Base-by-base conservation (phyloP, 495 filamentous ascomycete genomes). In the Cercophora scortea region DNA sequence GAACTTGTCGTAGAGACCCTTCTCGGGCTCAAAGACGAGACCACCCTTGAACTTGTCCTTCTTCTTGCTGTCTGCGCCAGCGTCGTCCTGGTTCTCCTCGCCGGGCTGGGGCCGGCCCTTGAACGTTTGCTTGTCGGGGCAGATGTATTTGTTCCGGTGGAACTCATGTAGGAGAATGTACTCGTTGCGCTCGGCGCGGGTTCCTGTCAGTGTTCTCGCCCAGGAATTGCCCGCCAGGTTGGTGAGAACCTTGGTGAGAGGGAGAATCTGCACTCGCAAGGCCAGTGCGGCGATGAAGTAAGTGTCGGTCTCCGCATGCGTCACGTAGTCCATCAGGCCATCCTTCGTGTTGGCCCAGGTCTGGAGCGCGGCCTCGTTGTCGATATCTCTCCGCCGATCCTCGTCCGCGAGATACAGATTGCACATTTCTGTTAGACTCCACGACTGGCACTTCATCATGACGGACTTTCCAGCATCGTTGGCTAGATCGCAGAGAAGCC, bases 21-120 rank as follows among this genome's bases (percentile, higher is more conserved):
- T 96, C 67, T 97, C 92, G 12, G 93, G 93, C 63, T 98, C 93
- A 60, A 98, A 98, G 53, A 98, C 93, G 41, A 98, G 79, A 75
- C 93, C 93, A 62, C 93, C 93, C 71, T 98, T 96, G 72, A 86
- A 98, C 67, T 97, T 98, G 67, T 98, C 93, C 66, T 96, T 98
- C 78, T 96, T 98, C 71, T 90, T 93, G 39, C 68, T 75, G 61
- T 88, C 87, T 3, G 73, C 79, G 25, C 68, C 79, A 2, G 85
- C 86, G 17, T 88, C 86, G 17, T 82, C 82, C 16, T 73, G 71
- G 19, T 77, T 75, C 42, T 79, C 75, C 34, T 84, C 85, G 18
- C 87, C 81, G 11, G 71, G 73, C 57, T 87, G 89, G 5, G 75
- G 72, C 49, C 87, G 83, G 18, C 79, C 77, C 71, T 86, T 81